Evolutionary conservation across 2,329 filamentous ascomycete species (phyloP).

Genomic region (Clarireedia hainanense): DNA sequence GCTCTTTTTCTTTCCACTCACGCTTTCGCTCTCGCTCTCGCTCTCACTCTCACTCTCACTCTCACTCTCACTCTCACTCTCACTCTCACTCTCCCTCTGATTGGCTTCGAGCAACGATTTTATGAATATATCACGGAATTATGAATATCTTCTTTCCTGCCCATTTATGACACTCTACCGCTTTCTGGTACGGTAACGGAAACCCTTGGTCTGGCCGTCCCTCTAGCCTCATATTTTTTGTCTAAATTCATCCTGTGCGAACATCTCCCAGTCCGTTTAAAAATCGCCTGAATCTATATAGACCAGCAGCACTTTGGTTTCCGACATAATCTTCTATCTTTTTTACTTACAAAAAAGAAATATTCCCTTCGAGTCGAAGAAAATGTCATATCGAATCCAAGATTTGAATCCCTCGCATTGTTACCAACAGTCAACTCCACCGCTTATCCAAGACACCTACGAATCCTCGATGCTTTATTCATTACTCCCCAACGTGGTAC

Average conservation of each 20-base stretch:
- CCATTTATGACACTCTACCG: too few species aligned
- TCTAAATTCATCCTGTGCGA: neutral
- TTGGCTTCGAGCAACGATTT: neutral
- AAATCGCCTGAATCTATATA: neutral
- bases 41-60: neutral
- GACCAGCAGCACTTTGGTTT: too few species aligned
- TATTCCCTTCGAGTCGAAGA: neutral
- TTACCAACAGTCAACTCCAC: neutral
- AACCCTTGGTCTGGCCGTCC: neutral
- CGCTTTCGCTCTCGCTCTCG: neutral
- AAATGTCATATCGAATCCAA: neutral
- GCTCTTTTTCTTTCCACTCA: neutral
- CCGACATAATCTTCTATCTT: neutral
- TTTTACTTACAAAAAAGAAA: neutral
- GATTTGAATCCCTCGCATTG: neutral
- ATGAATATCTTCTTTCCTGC: too few species aligned
- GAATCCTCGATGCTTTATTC: constrained; percentile 42
- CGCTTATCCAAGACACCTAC: constrained; percentile 3
- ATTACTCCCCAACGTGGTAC: constrained; percentile 45
- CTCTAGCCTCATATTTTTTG: neutral
- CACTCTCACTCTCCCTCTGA: neutral
- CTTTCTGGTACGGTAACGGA: too few species aligned
- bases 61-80: neutral
- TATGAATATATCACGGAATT: neutral
- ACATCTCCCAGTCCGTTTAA: neutral